phyloP scores from a whole-genome alignment of 2,329 filamentous ascomycete genomes.

The Scytalidium sp. region DNA sequence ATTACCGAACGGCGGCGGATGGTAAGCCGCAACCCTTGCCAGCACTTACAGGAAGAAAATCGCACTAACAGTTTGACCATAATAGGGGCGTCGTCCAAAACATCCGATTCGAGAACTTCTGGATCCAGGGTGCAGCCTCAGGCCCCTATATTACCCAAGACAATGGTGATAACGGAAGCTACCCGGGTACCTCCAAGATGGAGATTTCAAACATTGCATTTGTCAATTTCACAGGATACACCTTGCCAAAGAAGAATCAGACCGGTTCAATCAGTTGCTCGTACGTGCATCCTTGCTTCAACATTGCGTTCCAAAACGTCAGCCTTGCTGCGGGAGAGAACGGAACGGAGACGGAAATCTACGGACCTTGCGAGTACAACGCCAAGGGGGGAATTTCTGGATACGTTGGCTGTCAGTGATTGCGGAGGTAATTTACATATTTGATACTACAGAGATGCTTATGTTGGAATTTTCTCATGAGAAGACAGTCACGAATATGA shows the following conservation, averaged over 20 bases:
- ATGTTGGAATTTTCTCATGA: too few relatives aligned
- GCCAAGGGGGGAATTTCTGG: constrained; percentile 19
- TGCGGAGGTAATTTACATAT: not conserved
- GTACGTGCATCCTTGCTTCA: constrained; percentile 42
- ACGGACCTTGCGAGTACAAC: constrained; percentile 21
- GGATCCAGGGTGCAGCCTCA: constrained; percentile 38
- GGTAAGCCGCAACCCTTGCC: constrained; percentile 20
- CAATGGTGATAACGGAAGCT: constrained; percentile 43
- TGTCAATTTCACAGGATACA: constrained; percentile 45
- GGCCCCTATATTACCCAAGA: constrained; percentile 42
- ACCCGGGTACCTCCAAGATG: constrained; percentile 46
- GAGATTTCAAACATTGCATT: constrained; percentile 42
- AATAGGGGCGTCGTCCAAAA: constrained; percentile 40
- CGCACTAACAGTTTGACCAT: not conserved
- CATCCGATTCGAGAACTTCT: constrained; percentile 46
- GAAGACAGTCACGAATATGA: not conserved
- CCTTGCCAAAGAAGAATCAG: constrained; percentile 21
- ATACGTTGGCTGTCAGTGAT: constrained; percentile 7
- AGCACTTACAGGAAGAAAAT: not conserved
- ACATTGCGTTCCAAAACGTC: constrained; percentile 41
- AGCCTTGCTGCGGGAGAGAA: constrained; percentile 14
- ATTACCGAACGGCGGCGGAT: constrained; percentile 45
- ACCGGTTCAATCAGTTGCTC: constrained; percentile 41
- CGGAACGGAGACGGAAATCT: constrained; percentile 11
- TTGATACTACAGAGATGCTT: not conserved